Base-by-base conservation (phyloP, 768 basidiomycete species). In the Boletus eberwhitei region DNA sequence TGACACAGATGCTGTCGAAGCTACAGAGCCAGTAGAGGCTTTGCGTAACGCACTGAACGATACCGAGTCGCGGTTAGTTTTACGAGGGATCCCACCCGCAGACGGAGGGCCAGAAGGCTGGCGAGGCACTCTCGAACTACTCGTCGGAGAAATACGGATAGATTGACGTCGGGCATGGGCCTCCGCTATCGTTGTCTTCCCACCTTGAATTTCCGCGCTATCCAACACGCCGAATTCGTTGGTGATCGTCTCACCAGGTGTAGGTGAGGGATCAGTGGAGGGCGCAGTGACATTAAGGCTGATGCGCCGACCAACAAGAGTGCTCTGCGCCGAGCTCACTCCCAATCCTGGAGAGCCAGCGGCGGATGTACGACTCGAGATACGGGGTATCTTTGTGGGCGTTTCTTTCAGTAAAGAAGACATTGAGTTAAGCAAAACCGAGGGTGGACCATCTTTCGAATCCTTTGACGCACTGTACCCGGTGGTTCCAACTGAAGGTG, bases 341-440 rank as follows among this genome's bases (percentile, higher is more conserved):
- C 87, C 79, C 53, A 85, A 69, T 40, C 87, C 80, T 14, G 91
- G 91, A 8, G 90, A 90, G 44, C 82, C 79, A 49, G 79, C 80
- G 11, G 87, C 83, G 5, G 91, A 89, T 3, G 87, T 85, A 34
- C 87, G 82, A 64, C 90, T 90, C n/a, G 90, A 88, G 38, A 95
- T 93, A 24, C 92, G 88, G 44, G 92, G 92, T 63, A 94, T 95
- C 75, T 93, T 94, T 19, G 92, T 95, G 4, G 92, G 92, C 0
- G 93, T 93, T 66, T 92, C 91, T 71, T 93, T 93, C 6, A 81
- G 68, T 52, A 85, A 71, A 11, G 76, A 73, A 29, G 79, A 75
- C 3, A 75, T 63, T 16, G 82, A 75, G 59, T 85, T 87, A 52
- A 76, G 65, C 38, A 80, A 67, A 12, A 80, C 75, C n/a, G 78